Conservation (phyloP, 2,329 filamentous ascomycete genomes). For the Colletotrichum sp. region DNA sequence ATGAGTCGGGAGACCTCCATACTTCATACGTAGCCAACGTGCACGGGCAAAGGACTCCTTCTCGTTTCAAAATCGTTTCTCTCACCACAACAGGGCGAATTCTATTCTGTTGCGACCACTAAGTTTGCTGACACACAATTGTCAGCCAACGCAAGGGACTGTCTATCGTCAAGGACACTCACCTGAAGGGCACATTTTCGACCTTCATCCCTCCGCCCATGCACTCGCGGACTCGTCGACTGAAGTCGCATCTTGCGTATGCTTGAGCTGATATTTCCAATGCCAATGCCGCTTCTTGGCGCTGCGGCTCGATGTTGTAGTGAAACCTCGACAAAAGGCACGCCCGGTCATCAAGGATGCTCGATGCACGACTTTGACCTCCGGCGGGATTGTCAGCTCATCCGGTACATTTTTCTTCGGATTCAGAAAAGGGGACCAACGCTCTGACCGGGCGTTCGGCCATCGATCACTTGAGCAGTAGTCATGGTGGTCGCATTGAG, state of each 20-base stretch:
- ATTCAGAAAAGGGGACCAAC: background rate
- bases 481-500: background rate
- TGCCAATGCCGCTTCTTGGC: background rate
- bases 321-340: background rate
- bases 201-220: background rate
- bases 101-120: background rate
- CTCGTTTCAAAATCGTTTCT: slow-evolving; percentile 11
- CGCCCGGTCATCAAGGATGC: background rate
- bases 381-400: background rate
- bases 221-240: background rate
- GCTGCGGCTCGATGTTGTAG: background rate
- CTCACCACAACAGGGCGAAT: background rate
- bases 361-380: background rate
- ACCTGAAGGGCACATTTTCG: background rate
- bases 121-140: background rate
- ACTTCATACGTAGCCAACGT: background rate
- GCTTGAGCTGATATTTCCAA: background rate
- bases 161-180: background rate
- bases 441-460: slow-evolving; percentile 14
- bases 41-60: background rate
- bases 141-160: background rate
- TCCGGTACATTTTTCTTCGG: background rate
- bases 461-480: background rate
- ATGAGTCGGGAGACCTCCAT: background rate
- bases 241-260: background rate